Percentiles rank a stretch among this genome's conserved stretches.
phyloP scores from a whole-genome alignment of 345 rosid species.

The Linum trigynum region DNA sequence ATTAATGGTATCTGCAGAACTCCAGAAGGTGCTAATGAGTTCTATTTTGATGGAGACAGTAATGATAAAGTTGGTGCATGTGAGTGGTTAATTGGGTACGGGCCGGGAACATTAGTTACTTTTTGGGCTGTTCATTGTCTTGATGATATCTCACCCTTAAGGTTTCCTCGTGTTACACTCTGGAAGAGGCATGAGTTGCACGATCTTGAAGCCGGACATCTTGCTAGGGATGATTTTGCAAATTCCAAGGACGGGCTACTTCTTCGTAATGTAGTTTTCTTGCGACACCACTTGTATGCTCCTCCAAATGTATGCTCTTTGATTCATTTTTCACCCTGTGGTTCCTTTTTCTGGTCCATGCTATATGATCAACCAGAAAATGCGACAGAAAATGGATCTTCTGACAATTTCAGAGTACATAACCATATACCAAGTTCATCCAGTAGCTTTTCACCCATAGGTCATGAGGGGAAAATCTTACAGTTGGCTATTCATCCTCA shows the following conservation, averaged over 20 bases:
- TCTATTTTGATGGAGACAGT: slow-evolving; percentile 26
- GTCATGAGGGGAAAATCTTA: slow-evolving; percentile 59
- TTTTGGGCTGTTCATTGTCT: slow-evolving; percentile 91
- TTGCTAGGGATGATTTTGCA: slow-evolving; percentile 23
- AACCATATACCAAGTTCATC: slow-evolving; percentile 25
- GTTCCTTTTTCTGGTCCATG: slow-evolving; percentile 47
- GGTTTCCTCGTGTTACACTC: slow-evolving; percentile 62
- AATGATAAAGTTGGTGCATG: slow-evolving; percentile 44
- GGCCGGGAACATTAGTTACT: slow-evolving; percentile 53
- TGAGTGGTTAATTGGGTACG: slow-evolving; percentile 86
- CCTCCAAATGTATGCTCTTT: slow-evolving; percentile 55
- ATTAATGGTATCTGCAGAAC: slow-evolving; percentile 38
- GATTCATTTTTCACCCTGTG: slow-evolving; percentile 41
- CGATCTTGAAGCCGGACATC: slow-evolving; percentile 26
- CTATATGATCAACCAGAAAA: slow-evolving; percentile 29
- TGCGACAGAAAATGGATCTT: slow-evolving; percentile 28
- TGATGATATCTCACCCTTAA: slow-evolving; percentile 66
- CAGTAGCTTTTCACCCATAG: slow-evolving; percentile 33
- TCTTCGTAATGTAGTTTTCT: slow-evolving; percentile 46
- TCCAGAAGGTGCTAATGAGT: slow-evolving; percentile 32
- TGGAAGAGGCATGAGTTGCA: slow-evolving; percentile 53
- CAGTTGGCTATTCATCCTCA: slow-evolving; percentile 57
- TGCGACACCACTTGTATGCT: slow-evolving; percentile 43
- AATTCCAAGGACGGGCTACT: slow-evolving; percentile 25
- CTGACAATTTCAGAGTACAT: slow-evolving; percentile 20